Conservation (phyloP, 2,329 filamentous ascomycete genomes). For the Fusarium burgessii region DNA sequence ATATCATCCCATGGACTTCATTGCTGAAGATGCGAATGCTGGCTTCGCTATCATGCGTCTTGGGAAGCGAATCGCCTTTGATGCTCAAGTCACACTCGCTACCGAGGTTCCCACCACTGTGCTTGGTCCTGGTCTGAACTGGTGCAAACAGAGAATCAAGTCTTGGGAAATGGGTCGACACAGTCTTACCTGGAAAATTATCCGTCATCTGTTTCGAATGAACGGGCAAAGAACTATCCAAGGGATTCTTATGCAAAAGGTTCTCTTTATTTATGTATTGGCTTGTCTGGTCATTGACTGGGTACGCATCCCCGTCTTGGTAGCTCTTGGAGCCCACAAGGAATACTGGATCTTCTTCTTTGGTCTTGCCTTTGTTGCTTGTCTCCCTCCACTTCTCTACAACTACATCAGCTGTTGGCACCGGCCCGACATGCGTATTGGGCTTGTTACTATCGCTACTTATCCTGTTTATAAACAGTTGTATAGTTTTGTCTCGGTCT, state of each 20-base stretch:
- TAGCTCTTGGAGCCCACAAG: slow-evolving; percentile 1
- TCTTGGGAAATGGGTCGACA: slow-evolving; percentile 37
- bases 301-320: neutral
- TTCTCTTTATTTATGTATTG: neutral
- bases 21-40: neutral
- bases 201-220: slow-evolving; percentile 1
- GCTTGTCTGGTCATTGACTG: slow-evolving; percentile 1
- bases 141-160: slow-evolving; percentile 37
- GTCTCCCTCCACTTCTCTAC: slow-evolving; percentile 1
- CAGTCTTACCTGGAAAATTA: slow-evolving; percentile 20
- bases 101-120: slow-evolving; percentile 8
- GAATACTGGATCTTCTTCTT: slow-evolving; percentile 19
- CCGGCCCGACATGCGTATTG: slow-evolving; percentile 8
- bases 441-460: neutral
- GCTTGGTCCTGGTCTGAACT: slow-evolving; percentile 28
- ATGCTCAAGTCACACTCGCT: neutral
- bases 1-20: slow-evolving; percentile 11
- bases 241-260: slow-evolving; percentile 3
- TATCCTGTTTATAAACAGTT: slow-evolving; percentile 10
- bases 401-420: slow-evolving; percentile 7
- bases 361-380: slow-evolving; percentile 2
- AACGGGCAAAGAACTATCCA: neutral
- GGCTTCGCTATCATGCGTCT: slow-evolving; percentile 10
- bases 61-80: neutral
- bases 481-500: neutral